phyloP scores from a whole-genome alignment of 192 early-diverging fungal species.

The Glomus cerebriforme region DNA sequence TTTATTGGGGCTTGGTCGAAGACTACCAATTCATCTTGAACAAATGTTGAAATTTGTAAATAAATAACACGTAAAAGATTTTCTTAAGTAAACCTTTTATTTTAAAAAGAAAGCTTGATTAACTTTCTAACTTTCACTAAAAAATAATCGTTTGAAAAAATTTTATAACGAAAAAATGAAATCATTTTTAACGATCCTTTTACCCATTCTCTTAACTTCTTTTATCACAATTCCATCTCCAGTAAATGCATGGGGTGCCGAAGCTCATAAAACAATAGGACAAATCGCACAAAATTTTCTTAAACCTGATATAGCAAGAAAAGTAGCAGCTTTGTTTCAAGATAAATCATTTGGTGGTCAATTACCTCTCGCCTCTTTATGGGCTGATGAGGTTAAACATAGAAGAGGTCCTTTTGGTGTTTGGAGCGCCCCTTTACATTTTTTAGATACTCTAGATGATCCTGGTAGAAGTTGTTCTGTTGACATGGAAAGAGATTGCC shows the following conservation, averaged over 20 bases:
- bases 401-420: background rate
- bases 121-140: too few relatives aligned
- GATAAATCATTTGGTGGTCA: background rate
- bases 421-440: constrained; percentile 11
- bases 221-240: background rate
- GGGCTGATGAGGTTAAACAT: constrained; percentile 9
- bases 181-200: background rate
- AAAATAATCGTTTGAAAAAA: too few relatives aligned
- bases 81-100: too few relatives aligned
- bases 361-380: background rate
- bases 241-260: constrained; percentile 7
- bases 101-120: too few relatives aligned
- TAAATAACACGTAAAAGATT: too few relatives aligned
- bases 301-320: background rate
- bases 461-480: constrained; percentile 11
- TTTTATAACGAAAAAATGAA: too few relatives aligned
- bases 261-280: constrained; percentile 10
- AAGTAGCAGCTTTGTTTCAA: background rate
- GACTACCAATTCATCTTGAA: too few relatives aligned
- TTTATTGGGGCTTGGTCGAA: too few relatives aligned
- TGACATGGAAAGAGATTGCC: constrained; percentile 2
- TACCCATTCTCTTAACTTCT: background rate
- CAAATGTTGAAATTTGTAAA: too few relatives aligned
- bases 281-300: constrained; percentile 25
- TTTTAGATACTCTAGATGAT: constrained; percentile 15